Evolutionary conservation across 257 asterid species (phyloP), one percentile per base, ranked within the genome.

Genomic region (Solanum medicagineum): DNA sequence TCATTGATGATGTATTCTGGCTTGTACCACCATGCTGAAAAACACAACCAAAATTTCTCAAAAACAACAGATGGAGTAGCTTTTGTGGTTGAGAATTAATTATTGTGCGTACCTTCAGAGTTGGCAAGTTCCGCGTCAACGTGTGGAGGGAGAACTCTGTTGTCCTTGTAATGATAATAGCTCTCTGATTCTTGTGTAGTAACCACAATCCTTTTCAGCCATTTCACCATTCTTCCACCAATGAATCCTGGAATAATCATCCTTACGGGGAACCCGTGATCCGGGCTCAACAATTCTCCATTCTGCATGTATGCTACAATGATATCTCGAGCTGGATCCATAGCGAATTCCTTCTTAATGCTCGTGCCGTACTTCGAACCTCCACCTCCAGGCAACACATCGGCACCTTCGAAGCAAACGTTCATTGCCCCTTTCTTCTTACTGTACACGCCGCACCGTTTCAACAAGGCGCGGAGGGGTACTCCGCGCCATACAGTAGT

Each of bases 181-280:
- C 85, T 95, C 9, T 94, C 97, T 0, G 98, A 94, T 29, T 96
- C 98, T 20, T 86, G 22, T 0, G 98, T 91, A 6, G 97, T 93
- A 0, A 96, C 98, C 0, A 95, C 81, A 0, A 96, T 95, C 1
- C 98, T 77, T 87, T 92, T 94, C 49, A 96, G 77, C 99, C 99
- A 96, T 85, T 96, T 96, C 62, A 96, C 99, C 99, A 96, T 95
- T 81, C 99, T 91, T 0, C 98, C 99, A 16, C 99, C 99, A 60
- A 96, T 93, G 87, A 89, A 94, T 2, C 98, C 99, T 1, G 99
- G 99, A 49, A 96, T 94, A 0, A 96, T 93, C 90, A 95, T 83
- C 68, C 99, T 79, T 54, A 95, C 93, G 15, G 99, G 99, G 77
- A 93, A 96, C 0, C 99, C 99, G 2, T 96, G 98, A 26, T 95